A percentile compares a stretch with the other conserved stretches of the same genome.
Evolutionary conservation across 2,329 filamentous ascomycete species (phyloP).

Genomic region (Cladosporium colombiae): DNA sequence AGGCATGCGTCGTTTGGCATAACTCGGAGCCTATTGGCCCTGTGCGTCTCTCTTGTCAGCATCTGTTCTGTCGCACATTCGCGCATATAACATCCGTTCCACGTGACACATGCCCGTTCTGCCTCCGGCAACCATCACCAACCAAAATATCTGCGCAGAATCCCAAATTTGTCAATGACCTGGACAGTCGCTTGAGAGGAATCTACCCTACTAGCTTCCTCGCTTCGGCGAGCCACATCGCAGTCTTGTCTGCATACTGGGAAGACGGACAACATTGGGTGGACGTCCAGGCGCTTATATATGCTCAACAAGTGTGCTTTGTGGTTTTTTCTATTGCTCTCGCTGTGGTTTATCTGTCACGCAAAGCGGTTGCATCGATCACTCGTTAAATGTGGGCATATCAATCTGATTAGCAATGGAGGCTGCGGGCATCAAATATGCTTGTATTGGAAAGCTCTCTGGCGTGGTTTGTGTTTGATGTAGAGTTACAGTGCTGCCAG

Average conservation of each 20-base stretch:
- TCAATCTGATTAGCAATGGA: too few species aligned
- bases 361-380: background rate
- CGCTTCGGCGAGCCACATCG: background rate
- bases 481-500: too few species aligned
- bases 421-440: too few species aligned
- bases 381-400: too few species aligned
- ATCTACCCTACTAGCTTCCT: background rate
- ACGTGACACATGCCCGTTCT: background rate
- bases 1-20: background rate
- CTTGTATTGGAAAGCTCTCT: too few species aligned
- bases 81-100: background rate
- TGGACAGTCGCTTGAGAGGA: background rate
- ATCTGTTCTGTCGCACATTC: background rate
- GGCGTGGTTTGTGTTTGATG: too few species aligned
- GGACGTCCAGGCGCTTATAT: background rate
- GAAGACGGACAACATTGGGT: background rate
- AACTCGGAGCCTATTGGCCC: background rate
- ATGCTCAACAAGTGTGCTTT: background rate
- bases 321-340: background rate
- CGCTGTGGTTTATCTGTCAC: background rate
- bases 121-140: background rate
- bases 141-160: background rate
- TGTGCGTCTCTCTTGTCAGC: background rate
- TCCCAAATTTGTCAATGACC: background rate
- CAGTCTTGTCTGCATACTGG: background rate